Evolutionary conservation across 2,329 filamentous ascomycete species (phyloP), one percentile per base, ranked within the genome.

Genomic region (Hymenoscyphus repandus): DNA sequence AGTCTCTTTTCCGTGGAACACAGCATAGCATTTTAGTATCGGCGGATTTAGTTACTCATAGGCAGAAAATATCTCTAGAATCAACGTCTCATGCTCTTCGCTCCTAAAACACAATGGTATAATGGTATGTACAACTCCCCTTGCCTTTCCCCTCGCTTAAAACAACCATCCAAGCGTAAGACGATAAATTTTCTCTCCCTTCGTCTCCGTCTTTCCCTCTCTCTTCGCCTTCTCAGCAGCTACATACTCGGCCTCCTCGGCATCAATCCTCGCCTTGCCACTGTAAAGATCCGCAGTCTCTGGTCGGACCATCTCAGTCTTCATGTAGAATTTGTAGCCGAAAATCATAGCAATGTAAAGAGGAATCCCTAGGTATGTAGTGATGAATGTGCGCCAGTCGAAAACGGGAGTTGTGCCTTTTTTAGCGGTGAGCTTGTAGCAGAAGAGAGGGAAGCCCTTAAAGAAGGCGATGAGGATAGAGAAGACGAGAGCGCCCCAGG

Each of bases 391-490:
- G 69, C 79, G 78, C 68, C 80, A 80, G 64, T 85, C 78, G 56
- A 83, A 85, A 43, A 69, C 66, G 17, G 75, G 76, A 40, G 74
- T 78, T 5, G 66, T 66, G 2, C 55, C 54, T 17, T 54, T 52
- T 5, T 44, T 33, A 9, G 52, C 50, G 15, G 49, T 49, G 4
- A 38, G 83, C 73, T 86, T 83, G 74, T 86, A 86, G 67, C 86
- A 80, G 58, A 88, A 88, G 45, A 62, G 52, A 50, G 79, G 75
- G 69, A 82, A 93, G 74, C 90, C 91, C 78, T 93, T 95, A 64
- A 88, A 92, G 46, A 95, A 65, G 1, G 85, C 79, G 54, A 93
- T 86, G 32, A 93, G 65, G 62, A 77, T 75, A 70, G 86, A 90
- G 70, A 90, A 83, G 63, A 74, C 72, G 2, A 93, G 74, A 0